Evolutionary conservation across 192 early-diverging fungal genomes (phyloP).

Genomic region (Podila epigama): DNA sequence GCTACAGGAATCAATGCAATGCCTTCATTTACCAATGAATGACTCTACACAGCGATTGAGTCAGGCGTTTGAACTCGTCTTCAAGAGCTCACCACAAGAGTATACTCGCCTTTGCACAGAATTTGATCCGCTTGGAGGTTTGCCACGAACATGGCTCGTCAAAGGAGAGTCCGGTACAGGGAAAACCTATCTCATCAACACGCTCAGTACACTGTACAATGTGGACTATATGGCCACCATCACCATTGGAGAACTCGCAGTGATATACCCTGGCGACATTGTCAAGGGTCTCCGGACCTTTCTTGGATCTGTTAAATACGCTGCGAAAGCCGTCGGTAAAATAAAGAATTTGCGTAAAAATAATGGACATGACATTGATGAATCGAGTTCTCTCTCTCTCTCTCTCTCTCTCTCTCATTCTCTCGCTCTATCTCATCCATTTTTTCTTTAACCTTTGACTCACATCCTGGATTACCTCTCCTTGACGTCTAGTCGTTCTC

Average conservation of each 20-base stretch:
- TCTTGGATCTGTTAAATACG: constrained; percentile 11
- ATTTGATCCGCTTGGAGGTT: constrained; percentile 22
- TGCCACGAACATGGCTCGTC: constrained; percentile 36
- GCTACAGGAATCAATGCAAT: constrained; percentile 3
- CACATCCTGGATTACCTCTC: background rate
- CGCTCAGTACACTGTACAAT: constrained; percentile 16
- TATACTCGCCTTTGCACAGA: constrained; percentile 12
- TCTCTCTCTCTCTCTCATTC: background rate
- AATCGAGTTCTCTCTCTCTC: constrained; percentile 1
- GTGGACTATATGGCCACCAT: constrained; percentile 21
- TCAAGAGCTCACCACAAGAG: constrained; percentile 12
- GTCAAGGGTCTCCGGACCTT: constrained; percentile 44
- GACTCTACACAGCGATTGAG: constrained; percentile 28
- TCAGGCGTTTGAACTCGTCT: constrained; percentile 39
- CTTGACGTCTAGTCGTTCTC: constrained; percentile 44
- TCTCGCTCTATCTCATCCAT: background rate
- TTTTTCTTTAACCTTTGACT: background rate
- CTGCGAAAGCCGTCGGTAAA: constrained; percentile 12
- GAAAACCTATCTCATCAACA: constrained; percentile 19
- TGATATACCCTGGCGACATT: constrained; percentile 48
- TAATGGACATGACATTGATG: too few species aligned
- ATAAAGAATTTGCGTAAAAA: background rate
- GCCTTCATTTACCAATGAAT: constrained; percentile 16
- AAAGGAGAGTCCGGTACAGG: constrained; percentile 44
- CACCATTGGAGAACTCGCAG: constrained; percentile 51